phyloP scores from a whole-genome alignment of 2,329 filamentous ascomycete species.

The Aspergillus fumigatiaffinis region DNA sequence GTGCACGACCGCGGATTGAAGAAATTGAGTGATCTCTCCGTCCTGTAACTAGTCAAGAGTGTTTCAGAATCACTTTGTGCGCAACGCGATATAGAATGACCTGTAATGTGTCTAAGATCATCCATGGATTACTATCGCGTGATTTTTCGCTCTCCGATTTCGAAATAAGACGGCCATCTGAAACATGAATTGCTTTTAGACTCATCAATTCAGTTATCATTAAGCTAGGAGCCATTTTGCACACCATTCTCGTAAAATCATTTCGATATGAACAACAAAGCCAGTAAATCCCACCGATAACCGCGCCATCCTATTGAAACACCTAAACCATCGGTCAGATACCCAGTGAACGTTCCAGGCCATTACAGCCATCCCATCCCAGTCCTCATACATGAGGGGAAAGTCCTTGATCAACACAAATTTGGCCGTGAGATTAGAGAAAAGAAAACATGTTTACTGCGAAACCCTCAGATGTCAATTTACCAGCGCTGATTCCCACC shows the following conservation, averaged over 20 bases:
- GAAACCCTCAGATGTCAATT: background rate
- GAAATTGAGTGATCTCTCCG: conserved; percentile 36
- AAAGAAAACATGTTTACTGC: background rate
- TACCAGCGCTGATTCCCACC: background rate
- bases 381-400: background rate
- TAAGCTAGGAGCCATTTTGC: background rate
- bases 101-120: too few species aligned
- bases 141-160: background rate
- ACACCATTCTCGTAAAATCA: background rate
- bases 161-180: background rate
- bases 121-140: too few species aligned
- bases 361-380: background rate
- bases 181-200: background rate
- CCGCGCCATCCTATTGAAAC: background rate
- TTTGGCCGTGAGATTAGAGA: background rate
- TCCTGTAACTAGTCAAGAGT: background rate
- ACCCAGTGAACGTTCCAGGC: background rate
- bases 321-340: background rate
- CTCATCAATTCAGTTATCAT: background rate
- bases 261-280: background rate
- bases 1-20: conserved; percentile 33
- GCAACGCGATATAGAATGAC: background rate
- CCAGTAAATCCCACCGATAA: background rate
- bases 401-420: background rate
- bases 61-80: background rate